phyloP scores from a whole-genome alignment of 1,139 yeast species.

The Oligophagozyma castellii region DNA sequence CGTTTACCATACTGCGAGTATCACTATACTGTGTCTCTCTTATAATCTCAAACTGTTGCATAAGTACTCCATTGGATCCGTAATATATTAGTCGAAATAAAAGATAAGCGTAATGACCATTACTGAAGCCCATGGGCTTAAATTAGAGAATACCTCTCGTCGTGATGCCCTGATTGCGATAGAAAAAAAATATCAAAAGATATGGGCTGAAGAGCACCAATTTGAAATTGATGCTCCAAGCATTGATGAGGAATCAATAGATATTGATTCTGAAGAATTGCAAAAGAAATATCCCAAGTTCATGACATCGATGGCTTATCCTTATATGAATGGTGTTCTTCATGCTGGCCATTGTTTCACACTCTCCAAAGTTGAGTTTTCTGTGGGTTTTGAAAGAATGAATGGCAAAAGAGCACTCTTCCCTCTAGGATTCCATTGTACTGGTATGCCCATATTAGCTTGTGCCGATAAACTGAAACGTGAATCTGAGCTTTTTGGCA shows the following conservation, averaged over 20 bases:
- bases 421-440: conserved; percentile 98
- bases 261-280: conserved; percentile 47
- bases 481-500: conserved; percentile 85
- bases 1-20: no score
- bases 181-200: conserved; percentile 77
- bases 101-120: conserved; percentile 1
- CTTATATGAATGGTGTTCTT: conserved; percentile 96
- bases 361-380: conserved; percentile 85
- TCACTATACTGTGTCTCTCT: no score
- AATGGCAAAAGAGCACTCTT: conserved; percentile 83
- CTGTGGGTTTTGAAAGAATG: conserved; percentile 91
- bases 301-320: conserved; percentile 93
- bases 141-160: conserved; percentile 52
- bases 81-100: no score
- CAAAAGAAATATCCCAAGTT: conserved; percentile 74
- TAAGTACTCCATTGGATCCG: no score
- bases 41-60: no score
- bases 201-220: conserved; percentile 75
- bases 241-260: conserved; percentile 46
- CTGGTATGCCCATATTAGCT: conserved; percentile 98
- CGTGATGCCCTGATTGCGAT: conserved; percentile 85
- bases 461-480: conserved; percentile 91
- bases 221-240: conserved; percentile 87
- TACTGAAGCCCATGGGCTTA: conserved; percentile 25
- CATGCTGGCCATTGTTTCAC: conserved; percentile 98